These are phyloP conservation scores for Lodderomyces metapsilosis DNA, from an alignment of 1,139 yeast species.

Conservation along the genomic window DNA sequence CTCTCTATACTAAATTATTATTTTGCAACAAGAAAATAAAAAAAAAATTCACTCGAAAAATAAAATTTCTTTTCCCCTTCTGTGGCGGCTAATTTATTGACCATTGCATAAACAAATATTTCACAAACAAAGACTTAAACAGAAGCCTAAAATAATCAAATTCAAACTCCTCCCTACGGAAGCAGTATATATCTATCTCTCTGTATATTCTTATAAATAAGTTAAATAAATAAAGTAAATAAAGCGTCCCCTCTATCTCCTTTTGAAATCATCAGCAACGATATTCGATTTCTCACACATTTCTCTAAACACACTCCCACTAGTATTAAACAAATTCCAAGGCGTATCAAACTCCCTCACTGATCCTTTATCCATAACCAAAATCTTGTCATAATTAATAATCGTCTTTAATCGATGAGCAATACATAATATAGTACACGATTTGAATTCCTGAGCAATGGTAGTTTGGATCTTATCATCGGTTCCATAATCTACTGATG, in stretches of 20 bases:
- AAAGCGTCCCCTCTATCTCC: background rate
- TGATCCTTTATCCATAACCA: slow-evolving; percentile 54
- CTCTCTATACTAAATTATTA: too few species aligned
- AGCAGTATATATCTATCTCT: too few species aligned
- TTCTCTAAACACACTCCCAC: slow-evolving; percentile 37
- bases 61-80: too few species aligned
- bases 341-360: slow-evolving; percentile 52
- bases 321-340: slow-evolving; percentile 31
- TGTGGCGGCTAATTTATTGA: background rate
- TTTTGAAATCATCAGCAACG: slow-evolving; percentile 18
- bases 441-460: slow-evolving; percentile 41
- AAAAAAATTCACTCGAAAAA: background rate
- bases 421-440: slow-evolving; percentile 53
- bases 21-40: slow-evolving; percentile 1
- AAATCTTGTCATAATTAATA: slow-evolving; percentile 48
- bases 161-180: background rate
- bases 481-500: slow-evolving; percentile 57
- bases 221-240: background rate
- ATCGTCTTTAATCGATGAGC: slow-evolving; percentile 58
- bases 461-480: slow-evolving; percentile 51
- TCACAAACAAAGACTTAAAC: background rate
- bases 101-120: background rate
- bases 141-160: too few species aligned
- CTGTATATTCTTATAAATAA: too few species aligned
- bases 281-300: slow-evolving; percentile 41